phyloP scores from a whole-genome alignment of 495 filamentous ascomycete genomes.

The Penicillium macrosclerotiorum region DNA sequence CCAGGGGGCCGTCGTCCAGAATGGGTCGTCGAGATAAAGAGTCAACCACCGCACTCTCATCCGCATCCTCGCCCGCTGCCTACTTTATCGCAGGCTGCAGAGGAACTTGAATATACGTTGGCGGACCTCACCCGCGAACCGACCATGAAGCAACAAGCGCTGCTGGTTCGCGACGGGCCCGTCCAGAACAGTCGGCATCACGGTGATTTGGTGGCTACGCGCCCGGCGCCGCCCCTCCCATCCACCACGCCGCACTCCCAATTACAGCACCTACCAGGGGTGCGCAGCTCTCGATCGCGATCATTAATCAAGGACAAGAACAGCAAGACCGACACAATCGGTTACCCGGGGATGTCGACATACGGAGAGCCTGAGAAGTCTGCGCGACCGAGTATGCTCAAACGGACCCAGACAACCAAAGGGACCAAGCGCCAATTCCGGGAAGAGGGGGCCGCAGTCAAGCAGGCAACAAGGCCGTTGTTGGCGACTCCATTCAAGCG shows the following conservation, averaged over 20 bases:
- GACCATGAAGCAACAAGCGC: conserved; percentile 9
- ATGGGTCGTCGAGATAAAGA: conserved; percentile 2
- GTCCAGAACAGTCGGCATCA: conserved; percentile 39
- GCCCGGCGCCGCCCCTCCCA: conserved; percentile 38
- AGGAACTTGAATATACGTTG: conserved; percentile 32
- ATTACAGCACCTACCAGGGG: no score
- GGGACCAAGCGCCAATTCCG: no score
- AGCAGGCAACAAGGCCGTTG: no score
- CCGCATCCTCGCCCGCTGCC: conserved; percentile 22
- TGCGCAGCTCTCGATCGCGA: no score
- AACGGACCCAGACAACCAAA: no score
- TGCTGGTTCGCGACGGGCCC: conserved; percentile 27
- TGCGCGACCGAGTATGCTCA: background rate
- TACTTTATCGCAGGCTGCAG: conserved; percentile 30
- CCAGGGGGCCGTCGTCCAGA: background rate
- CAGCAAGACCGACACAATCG: background rate
- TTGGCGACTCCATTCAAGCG: no score
- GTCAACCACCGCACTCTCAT: conserved; percentile 8
- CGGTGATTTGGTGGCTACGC: conserved; percentile 37
- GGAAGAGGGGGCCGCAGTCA: no score
- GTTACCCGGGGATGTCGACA: no score
- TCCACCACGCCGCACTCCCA: conserved; percentile 20
- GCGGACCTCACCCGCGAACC: conserved; percentile 19
- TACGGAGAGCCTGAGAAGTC: no score
- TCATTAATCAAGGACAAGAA: conserved; percentile 1